phyloP scores from a whole-genome alignment of 2,329 filamentous ascomycete species.

The Aspergillus fischeri region DNA sequence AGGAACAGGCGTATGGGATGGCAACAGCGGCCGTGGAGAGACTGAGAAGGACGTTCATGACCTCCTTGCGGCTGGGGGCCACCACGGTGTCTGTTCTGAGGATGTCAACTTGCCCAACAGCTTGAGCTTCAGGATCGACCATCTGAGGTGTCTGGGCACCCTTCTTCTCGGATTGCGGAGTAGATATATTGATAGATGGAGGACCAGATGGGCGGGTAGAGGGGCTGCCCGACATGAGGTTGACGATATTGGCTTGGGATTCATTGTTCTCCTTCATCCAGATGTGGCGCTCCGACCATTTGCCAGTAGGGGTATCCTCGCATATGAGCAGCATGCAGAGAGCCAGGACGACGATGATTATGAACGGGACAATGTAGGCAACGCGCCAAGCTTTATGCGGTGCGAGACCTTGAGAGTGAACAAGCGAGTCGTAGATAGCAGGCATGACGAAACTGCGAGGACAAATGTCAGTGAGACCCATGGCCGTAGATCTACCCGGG shows the following conservation, averaged over 20 bases:
- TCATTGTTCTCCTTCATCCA: conserved; percentile 45
- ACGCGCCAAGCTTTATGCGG: conserved; percentile 75
- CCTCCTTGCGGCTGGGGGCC: conserved; percentile 60
- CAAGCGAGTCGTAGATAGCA: conserved; percentile 75
- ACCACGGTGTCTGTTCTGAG: conserved; percentile 57
- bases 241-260: conserved; percentile 26
- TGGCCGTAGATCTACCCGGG: background rate
- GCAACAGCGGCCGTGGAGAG: conserved; percentile 52
- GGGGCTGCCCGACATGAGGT: conserved; percentile 22
- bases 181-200: conserved; percentile 21
- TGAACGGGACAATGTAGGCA: conserved; percentile 77
- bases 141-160: conserved; percentile 20
- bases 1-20: conserved; percentile 57
- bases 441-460: conserved; percentile 72
- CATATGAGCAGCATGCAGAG: conserved; percentile 68
- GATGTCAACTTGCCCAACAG: conserved; percentile 47
- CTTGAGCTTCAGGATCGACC: conserved; percentile 38
- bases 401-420: conserved; percentile 54
- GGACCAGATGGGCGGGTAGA: conserved; percentile 21
- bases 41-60: conserved; percentile 59
- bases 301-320: conserved; percentile 76
- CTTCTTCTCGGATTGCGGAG: conserved; percentile 31
- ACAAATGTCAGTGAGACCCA: background rate
- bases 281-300: conserved; percentile 69
- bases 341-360: conserved; percentile 65